These are phyloP conservation scores for Brassica nigra DNA, from an alignment of 345 rosid genomes.

Conservation along the genomic window DNA sequence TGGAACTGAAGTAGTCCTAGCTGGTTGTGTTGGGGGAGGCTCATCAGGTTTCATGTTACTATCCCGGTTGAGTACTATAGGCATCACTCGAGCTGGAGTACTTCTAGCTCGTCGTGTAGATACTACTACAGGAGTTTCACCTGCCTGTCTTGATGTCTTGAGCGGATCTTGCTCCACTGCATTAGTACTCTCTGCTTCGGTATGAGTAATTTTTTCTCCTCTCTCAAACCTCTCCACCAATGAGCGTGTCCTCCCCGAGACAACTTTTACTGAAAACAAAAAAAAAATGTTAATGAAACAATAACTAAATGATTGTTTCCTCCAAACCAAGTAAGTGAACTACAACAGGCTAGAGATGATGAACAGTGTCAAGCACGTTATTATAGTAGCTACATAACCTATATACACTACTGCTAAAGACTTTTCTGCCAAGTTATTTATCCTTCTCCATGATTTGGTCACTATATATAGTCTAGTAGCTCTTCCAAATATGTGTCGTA, in stretches of 20 bases:
- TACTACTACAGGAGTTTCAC: constrained; percentile 20
- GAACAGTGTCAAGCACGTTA: constrained; percentile 5
- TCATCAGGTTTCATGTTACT: constrained; percentile 27
- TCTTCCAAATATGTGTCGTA: background rate
- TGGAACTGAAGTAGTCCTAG: constrained; percentile 36
- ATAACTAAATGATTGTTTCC: background rate
- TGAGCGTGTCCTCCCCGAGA: constrained; percentile 83
- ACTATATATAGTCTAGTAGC: background rate
- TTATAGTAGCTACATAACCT: background rate
- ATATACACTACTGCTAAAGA: background rate
- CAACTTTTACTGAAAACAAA: constrained; percentile 79
- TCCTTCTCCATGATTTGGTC: background rate
- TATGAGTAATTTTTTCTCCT: constrained; percentile 47
- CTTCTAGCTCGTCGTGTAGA: constrained; percentile 43
- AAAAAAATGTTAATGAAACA: constrained; percentile 25
- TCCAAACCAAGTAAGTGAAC: constrained; percentile 21
- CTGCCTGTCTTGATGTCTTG: constrained; percentile 31
- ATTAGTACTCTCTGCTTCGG: constrained; percentile 35
- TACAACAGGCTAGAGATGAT: background rate
- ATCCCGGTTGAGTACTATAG: constrained; percentile 32
- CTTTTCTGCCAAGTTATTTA: background rate
- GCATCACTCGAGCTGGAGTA: constrained; percentile 43
- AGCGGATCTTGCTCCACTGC: constrained; percentile 23
- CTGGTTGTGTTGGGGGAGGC: constrained; percentile 32
- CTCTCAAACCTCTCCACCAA: constrained; percentile 94